Evolutionary conservation across 2,329 filamentous ascomycete species (phyloP), one percentile per base, ranked within the genome.

Genomic region (Lachnellula subtilissima): DNA sequence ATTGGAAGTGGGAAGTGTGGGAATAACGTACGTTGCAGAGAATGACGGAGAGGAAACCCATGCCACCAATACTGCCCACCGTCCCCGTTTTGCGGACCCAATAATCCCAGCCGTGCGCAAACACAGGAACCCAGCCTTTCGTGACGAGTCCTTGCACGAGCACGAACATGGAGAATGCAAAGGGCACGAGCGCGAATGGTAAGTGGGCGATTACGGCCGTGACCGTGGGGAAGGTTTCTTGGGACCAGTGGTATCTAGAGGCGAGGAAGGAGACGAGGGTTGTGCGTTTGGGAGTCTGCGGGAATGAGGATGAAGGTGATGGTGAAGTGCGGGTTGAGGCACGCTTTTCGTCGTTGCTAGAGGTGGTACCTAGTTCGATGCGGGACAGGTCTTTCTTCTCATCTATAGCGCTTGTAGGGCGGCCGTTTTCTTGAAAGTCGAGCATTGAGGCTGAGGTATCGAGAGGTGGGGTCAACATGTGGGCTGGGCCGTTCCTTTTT

Each of bases 141-240:
- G 84, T 88, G 0, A 88, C 86, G 1, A 91, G 71, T 0, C 80
- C 86, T 65, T 91, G 86, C 0, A 90, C 87, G 0, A 91, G 78
- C 9, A 90, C 78, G 59, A 90, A 90, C 87, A 90, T 90, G 58
- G 80, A 77, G 54, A 91, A 84, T 0, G 86, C 83, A 64, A 90
- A 90, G 0, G 87, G 87, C 0, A 91, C 76, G 0, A 90, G 77
- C 0, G 84, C 78, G 52, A 87, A 81, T 0, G 87, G 87, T 1
- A 91, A 74, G 66, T 88, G 85, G 0, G 79, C 72, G 5, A 86
- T 68, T 0, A 90, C 86, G 0, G 83, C 81, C 19, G 83, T 82
- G 1, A 82, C 81, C 0, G 86, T 89, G 0, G 87, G 87, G 48
- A 90, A 90, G 0, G 86, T 89, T 65, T 86, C 84, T 58, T 86